Evolutionary conservation across 768 basidiomycete species (phyloP).

Genomic region (Leccinum disarticulatum): DNA sequence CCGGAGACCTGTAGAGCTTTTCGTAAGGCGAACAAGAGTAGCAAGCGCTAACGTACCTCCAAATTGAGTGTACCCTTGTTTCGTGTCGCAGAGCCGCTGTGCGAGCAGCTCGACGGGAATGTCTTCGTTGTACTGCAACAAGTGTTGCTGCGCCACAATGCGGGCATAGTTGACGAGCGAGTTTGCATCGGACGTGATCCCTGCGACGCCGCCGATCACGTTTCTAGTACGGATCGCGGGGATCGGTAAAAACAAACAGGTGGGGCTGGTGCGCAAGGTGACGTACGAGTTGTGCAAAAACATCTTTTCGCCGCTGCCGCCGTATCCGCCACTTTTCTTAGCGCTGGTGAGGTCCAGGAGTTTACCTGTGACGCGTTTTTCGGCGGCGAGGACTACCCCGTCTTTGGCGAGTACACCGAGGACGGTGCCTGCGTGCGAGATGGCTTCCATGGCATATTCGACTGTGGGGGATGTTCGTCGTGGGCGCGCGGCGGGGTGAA

Average conservation of each 20-base stretch:
- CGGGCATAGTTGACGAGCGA: slow-evolving; percentile 95
- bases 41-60: slow-evolving; percentile 62
- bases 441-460: slow-evolving; percentile 28
- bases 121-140: slow-evolving; percentile 92
- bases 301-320: slow-evolving; percentile 98
- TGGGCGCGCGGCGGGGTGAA: slow-evolving; percentile 1
- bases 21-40: not conserved
- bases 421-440: slow-evolving; percentile 93
- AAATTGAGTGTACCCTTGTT: slow-evolving; percentile 97
- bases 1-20: slow-evolving; percentile 63
- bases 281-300: slow-evolving; percentile 89
- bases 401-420: slow-evolving; percentile 75
- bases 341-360: slow-evolving; percentile 86
- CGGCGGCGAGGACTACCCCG: slow-evolving; percentile 88
- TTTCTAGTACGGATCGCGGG: slow-evolving; percentile 47
- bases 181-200: slow-evolving; percentile 95
- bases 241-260: not conserved
- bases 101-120: slow-evolving; percentile 97
- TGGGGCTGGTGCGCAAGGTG: not conserved
- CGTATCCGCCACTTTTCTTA: slow-evolving; percentile 81
- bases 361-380: slow-evolving; percentile 99
- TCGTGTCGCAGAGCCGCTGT: slow-evolving; percentile 92
- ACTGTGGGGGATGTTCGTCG: not conserved
- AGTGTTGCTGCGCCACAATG: slow-evolving; percentile 84
- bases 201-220: slow-evolving; percentile 93